phyloP scores from a whole-genome alignment of 352 stramenopile species.

The Globisporangium solare region DNA sequence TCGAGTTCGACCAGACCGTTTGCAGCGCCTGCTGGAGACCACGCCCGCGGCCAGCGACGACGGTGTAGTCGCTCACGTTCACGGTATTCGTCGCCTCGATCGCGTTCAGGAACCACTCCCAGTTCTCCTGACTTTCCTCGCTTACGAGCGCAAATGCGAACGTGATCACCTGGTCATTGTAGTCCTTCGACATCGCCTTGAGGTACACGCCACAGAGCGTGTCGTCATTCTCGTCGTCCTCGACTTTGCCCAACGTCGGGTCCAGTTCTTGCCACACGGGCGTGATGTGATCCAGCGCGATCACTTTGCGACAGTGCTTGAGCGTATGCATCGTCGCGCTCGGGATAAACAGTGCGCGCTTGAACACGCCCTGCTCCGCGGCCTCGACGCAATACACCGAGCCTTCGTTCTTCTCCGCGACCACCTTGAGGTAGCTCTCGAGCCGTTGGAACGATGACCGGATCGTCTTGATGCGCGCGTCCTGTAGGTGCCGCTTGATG shows the following conservation, averaged over 20 bases:
- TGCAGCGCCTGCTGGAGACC: conserved; percentile 50
- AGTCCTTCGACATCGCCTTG: conserved; percentile 67
- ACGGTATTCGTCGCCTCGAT: conserved; percentile 35
- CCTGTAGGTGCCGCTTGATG: conserved; percentile 71
- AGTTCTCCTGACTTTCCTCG: conserved; percentile 62
- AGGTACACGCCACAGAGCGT: conserved; percentile 68
- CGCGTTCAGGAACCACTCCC: conserved; percentile 68
- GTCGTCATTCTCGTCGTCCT: conserved; percentile 64
- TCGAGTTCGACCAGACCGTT: conserved; percentile 47
- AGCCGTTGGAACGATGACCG: conserved; percentile 68
- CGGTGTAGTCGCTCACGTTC: conserved; percentile 62
- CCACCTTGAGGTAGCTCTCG: conserved; percentile 49
- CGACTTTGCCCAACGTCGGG: conserved; percentile 30
- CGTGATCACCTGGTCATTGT: conserved; percentile 63
- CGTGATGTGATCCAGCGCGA: conserved; percentile 56
- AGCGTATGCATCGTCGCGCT: conserved; percentile 48
- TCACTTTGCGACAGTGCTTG: conserved; percentile 51
- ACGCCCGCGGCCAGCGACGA: conserved; percentile 51
- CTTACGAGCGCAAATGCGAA: conserved; percentile 65
- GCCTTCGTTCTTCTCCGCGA: conserved; percentile 63
- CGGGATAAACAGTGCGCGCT: conserved; percentile 59
- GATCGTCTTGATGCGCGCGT: conserved; percentile 49
- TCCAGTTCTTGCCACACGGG: conserved; percentile 32
- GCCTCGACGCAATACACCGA: conserved; percentile 54
- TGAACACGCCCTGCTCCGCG: conserved; percentile 44